Evolutionary conservation across 1,284 basidiomycete genomes (phyloP).

Genomic region (Cerrena zonata): DNA sequence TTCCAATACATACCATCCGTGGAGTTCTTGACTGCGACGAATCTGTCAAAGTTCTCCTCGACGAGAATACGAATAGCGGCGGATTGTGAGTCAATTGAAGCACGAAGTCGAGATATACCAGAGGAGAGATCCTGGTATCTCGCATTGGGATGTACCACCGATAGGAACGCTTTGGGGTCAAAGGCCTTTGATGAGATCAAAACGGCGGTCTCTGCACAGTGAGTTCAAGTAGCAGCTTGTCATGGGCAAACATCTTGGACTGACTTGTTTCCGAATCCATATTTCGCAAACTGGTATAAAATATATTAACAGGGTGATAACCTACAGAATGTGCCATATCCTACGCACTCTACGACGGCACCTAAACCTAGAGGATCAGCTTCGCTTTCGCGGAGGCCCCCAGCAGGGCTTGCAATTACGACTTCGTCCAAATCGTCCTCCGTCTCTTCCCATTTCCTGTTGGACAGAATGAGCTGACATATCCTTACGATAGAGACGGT

Average conservation of each 20-base stretch:
- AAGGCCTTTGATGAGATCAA: constrained; percentile 89
- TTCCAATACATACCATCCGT: constrained; percentile 71
- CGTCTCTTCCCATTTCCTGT: constrained; percentile 74
- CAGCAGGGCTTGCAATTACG: constrained; percentile 50
- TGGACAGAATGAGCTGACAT: neutral
- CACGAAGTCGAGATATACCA: constrained; percentile 68
- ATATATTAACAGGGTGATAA: constrained; percentile 6
- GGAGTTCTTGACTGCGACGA: constrained; percentile 94
- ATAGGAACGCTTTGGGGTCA: constrained; percentile 90
- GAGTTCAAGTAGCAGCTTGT: neutral
- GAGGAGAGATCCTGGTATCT: constrained; percentile 85
- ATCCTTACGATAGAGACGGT: neutral
- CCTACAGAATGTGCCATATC: constrained; percentile 4
- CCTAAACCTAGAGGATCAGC: constrained; percentile 71
- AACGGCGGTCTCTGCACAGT: constrained; percentile 64
- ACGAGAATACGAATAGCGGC: constrained; percentile 92
- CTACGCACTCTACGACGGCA: constrained; percentile 53
- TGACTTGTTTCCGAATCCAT: constrained; percentile 72
- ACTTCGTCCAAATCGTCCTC: constrained; percentile 72
- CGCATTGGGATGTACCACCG: constrained; percentile 90
- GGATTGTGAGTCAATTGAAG: constrained; percentile 81
- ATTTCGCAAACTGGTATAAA: constrained; percentile 46
- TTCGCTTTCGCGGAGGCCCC: constrained; percentile 43
- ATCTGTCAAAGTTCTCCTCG: constrained; percentile 96
- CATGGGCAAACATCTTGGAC: constrained; percentile 18